A percentile compares a stretch with the other conserved stretches of the same genome.
These are phyloP conservation scores for Skeletonema menzelii DNA, from an alignment of 108 stramenopile genomes.

Conservation along the genomic window DNA sequence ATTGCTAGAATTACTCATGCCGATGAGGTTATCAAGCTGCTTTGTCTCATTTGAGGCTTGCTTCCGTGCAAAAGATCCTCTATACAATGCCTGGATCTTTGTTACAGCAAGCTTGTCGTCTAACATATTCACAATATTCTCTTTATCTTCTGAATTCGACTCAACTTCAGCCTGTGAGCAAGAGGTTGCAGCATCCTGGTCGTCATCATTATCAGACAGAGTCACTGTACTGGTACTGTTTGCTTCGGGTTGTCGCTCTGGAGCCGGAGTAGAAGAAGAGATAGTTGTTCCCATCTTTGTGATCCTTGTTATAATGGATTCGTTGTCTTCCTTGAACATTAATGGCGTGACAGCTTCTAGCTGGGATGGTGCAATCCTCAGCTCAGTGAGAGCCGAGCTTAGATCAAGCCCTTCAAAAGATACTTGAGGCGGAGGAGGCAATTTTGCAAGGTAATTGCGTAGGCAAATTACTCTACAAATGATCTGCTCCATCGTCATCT, in stretches of 20 bases:
- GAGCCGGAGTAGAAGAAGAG: conserved; percentile 7
- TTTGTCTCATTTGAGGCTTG: conserved; percentile 23
- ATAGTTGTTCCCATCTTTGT: conserved; percentile 48
- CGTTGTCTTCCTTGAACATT: conserved; percentile 71
- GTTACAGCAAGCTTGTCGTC: conserved; percentile 29
- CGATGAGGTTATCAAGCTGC: conserved; percentile 62
- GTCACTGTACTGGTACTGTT: conserved; percentile 46
- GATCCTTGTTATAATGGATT: conserved; percentile 49
- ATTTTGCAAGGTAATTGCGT: conserved; percentile 78
- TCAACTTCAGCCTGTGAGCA: not conserved
- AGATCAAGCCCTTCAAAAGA: conserved; percentile 40
- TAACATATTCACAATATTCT: not conserved
- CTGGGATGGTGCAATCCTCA: conserved; percentile 73
- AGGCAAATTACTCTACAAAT: conserved; percentile 79
- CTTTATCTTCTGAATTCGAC: not conserved
- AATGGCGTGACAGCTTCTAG: conserved; percentile 75
- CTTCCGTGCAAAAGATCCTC: conserved; percentile 46
- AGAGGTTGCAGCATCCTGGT: not conserved
- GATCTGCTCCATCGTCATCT: conserved; percentile 69
- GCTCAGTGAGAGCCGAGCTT: conserved; percentile 63
- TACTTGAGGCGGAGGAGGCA: conserved; percentile 75
- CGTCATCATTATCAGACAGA: conserved; percentile 43
- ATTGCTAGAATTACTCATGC: conserved; percentile 53
- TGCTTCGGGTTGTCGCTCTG: not conserved
- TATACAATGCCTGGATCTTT: conserved; percentile 62